Conservation (phyloP, 1,284 basidiomycete species). For the Sanguinoderma infundibulare region DNA sequence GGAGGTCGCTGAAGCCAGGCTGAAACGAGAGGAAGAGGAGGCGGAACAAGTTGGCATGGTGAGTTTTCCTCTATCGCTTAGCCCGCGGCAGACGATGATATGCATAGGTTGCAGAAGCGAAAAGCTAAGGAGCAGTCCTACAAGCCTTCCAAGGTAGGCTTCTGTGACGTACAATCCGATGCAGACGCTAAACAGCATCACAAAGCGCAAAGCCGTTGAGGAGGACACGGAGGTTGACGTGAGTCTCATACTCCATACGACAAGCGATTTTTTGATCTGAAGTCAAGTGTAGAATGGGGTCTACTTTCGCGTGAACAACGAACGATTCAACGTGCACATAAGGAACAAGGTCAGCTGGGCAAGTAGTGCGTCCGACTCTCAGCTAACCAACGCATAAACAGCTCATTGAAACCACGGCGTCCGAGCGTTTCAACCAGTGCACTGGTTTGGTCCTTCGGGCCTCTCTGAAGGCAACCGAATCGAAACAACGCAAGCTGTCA, state of each 20-base stretch:
- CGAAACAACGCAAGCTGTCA: conserved; percentile 60
- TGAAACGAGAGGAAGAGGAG: conserved; percentile 73
- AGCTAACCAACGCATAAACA: conserved; percentile 34
- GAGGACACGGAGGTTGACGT: conserved; percentile 68
- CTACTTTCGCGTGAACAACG: conserved; percentile 87
- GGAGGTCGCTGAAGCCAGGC: conserved; percentile 61
- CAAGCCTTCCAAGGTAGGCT: conserved; percentile 55
- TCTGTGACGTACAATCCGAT: background rate
- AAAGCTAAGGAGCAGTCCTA: conserved; percentile 55
- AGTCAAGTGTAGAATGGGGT: conserved; percentile 59
- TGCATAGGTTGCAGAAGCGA: conserved; percentile 53
- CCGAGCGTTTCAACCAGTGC: conserved; percentile 78
- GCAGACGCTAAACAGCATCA: background rate
- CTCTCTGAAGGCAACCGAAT: conserved; percentile 70
- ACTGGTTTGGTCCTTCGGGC: conserved; percentile 76
- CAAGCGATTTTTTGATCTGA: background rate
- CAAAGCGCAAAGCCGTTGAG: conserved; percentile 61
- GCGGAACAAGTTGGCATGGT: conserved; percentile 75
- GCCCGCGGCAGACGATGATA: conserved; percentile 12
- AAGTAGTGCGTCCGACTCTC: background rate
- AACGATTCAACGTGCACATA: conserved; percentile 87
- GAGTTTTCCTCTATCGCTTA: conserved; percentile 33
- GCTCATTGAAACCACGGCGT: conserved; percentile 78
- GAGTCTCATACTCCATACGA: conserved; percentile 31
- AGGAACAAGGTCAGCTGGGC: conserved; percentile 74